Base-by-base conservation (phyloP, 2,329 filamentous ascomycete species). In the Mycogone perniciosa region DNA sequence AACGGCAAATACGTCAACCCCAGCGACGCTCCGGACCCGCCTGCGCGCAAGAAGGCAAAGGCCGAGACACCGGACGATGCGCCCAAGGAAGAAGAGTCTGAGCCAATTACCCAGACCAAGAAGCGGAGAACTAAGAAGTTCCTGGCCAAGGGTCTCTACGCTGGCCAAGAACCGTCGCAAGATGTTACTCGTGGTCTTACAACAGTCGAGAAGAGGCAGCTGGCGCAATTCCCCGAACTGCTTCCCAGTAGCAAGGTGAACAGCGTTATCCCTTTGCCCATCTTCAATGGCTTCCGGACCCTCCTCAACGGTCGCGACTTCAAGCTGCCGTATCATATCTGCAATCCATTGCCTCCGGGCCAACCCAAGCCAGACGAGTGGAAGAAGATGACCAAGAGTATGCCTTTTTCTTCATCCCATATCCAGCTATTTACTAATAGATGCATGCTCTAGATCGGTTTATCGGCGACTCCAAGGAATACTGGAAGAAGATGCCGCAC, bases 351-450 rank as follows among this genome's bases (percentile, higher is more conserved):
- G 20, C 86, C 89, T 4, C 82, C 84, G 2, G 89, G 88, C 45
- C 88, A 96, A 64, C 88, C 90, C 27, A 96, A 95, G 69, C 91
- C 92, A 1, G 85, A 95, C 58, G 89, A 95, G 61, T 99, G 91
- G 87, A 84, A 85, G 59, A 92, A 92, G 66, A 85, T 93, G 59
- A 91, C 89, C 56, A 93, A 88, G 69, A 97, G 89, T 95, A 75
- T 74, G 85, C 29, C 8, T 41, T 35, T 31, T 5, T 6, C 7
- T 20, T 31, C 5, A 7, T 40, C 6, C 8, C 35, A 46, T 11
- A 38, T 39, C 34, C 31, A 39, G 33, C 31, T 13, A 20, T 33
- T 47, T 47, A 46, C 71, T 70, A 61, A 74, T 60, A 50, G 13
- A 26, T n/a, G 13, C 13, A 11, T 8, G 1, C 44, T 37, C 7